Evolutionary conservation across 164 flowering plant species (phyloP).

Genomic region (Annona squamosa): DNA sequence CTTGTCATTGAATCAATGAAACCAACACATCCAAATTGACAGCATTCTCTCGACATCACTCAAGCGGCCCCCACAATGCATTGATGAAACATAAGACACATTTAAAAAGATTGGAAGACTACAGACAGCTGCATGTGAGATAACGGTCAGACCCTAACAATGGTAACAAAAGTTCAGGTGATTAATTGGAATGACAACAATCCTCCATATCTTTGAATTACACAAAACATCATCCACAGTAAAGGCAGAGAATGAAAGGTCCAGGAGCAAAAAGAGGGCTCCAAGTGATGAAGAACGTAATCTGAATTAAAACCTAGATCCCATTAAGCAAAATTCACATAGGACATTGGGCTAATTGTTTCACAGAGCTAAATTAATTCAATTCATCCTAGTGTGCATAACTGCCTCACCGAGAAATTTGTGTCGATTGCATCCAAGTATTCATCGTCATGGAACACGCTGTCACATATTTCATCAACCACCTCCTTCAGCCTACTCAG

Average conservation of each 20-base stretch:
- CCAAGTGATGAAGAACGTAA: not conserved
- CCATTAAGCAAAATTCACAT: not conserved
- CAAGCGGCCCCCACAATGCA: not conserved
- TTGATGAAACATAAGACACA: not conserved
- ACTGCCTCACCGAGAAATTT: slow-evolving; percentile 38
- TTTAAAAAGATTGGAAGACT: not conserved
- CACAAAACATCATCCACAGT: not conserved
- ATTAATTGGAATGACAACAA: too few species aligned
- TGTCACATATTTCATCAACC: slow-evolving; percentile 45
- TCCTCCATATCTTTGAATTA: not conserved
- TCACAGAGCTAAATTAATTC: not conserved
- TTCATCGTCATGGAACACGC: slow-evolving; percentile 43
- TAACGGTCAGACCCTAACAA: not conserved
- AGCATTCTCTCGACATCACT: not conserved
- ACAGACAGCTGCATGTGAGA: not conserved
- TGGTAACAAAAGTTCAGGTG: not conserved
- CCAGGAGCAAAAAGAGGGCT: not conserved
- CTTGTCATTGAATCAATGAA: not conserved
- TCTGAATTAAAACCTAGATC: not conserved
- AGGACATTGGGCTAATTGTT: not conserved
- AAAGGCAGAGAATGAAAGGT: not conserved
- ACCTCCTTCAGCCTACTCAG: slow-evolving; percentile 47
- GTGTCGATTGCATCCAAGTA: slow-evolving; percentile 51
- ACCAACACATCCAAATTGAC: too few species aligned
- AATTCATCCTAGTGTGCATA: not conserved